Base-by-base conservation (phyloP, 148 eudicot species). In the Linanthus parryae region DNA sequence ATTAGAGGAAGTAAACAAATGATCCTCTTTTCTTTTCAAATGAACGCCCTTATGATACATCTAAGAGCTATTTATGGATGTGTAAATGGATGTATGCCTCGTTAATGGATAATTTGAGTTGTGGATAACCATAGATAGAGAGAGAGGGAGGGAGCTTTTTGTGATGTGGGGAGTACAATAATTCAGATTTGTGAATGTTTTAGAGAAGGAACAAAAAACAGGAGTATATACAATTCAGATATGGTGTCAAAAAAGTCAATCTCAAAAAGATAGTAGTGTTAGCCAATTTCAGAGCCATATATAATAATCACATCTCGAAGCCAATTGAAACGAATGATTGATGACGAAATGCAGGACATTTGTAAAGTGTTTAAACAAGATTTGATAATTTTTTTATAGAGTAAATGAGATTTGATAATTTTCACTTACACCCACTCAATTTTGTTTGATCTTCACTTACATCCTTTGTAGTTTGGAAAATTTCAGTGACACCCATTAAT, bases 281-380 rank as follows among this genome's bases (percentile, higher is more conserved):
- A 49, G 52, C 31, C 45, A 59, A 54, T 60, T 54, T 39, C 21
- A 59, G 52, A 54, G 40, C 29, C 49, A 26, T 63, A 28, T 34
- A n/a, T 36, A 21, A 25, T 59, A 42, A 38, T 26, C 5, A 23
- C 41, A 27, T 61, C 56, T 41, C 12, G 42, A 11, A 29, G 50
- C 67, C 62, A 48, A 37, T 43, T 25, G 25, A 49, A 52, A 20
- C 28, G 40, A 45, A 24, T 61, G 63, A 44, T 52, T 48, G 72
- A 54, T 70, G 75, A 54, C 56, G 59, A 57, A 62, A 61, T 57
- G 59, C 54, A 20, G 57, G 67, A 53, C 60, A 59, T 24, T 59
- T 57, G 7, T 19, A 29, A 68, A 63, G 34, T 25, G 18, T 48
- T 24, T 8, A 18, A 18, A 16, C 25, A 21, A 16, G n/a, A n/a